phyloP scores from a whole-genome alignment of 2,329 filamentous ascomycete genomes.

The Aspergillus thermomutatus region DNA sequence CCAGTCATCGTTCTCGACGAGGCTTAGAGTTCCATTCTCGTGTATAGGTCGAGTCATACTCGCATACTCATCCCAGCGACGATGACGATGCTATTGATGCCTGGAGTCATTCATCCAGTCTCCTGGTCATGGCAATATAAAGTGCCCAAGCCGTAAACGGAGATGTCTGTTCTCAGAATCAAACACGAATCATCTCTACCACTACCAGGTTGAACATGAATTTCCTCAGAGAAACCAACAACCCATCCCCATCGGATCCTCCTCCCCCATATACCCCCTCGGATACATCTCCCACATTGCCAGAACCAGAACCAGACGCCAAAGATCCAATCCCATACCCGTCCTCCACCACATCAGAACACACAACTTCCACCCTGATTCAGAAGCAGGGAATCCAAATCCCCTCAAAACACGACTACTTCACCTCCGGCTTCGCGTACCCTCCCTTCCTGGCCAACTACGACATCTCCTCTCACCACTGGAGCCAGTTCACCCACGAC shows the following conservation, averaged over 20 bases:
- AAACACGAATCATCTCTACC: neutral
- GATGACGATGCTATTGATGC: too few relatives aligned
- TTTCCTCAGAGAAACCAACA: neutral
- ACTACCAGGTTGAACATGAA: neutral
- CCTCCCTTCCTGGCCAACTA: slow-evolving; percentile 22
- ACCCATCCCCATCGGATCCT: neutral
- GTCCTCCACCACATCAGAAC: neutral
- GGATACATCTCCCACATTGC: neutral
- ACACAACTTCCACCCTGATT: slow-evolving; percentile 7
- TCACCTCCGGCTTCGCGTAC: slow-evolving; percentile 31
- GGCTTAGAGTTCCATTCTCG: too few relatives aligned
- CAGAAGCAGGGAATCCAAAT: slow-evolving; percentile 26
- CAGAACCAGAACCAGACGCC: slow-evolving; percentile 1
- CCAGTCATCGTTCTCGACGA: too few relatives aligned
- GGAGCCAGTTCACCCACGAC: slow-evolving; percentile 26
- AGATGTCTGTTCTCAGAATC: neutral
- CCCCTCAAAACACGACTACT: slow-evolving; percentile 21
- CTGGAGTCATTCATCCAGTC: neutral
- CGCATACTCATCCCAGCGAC: too few relatives aligned
- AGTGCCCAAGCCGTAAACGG: neutral
- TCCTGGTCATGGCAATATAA: neutral
- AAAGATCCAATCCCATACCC: slow-evolving; percentile 10
- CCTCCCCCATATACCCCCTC: neutral
- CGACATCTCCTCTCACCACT: slow-evolving; percentile 19
- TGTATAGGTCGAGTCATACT: too few relatives aligned